These are phyloP conservation scores for Eremochloa ophiuroides DNA, from an alignment of 176 grass and related monocot species.

Conservation along the genomic window DNA sequence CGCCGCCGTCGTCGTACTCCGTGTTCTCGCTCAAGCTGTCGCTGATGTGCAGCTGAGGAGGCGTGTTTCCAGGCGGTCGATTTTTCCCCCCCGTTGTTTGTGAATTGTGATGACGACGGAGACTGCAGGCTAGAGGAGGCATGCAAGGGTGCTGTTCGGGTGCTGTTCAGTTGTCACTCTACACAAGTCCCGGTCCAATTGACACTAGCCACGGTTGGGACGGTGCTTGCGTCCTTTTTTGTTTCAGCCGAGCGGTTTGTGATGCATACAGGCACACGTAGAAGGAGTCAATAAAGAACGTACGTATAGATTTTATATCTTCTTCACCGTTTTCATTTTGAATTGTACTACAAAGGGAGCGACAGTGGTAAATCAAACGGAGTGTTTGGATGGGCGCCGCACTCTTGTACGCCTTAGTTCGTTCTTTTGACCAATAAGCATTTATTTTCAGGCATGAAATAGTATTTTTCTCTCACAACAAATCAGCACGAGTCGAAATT, in stretches of 20 bases:
- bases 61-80: neutral
- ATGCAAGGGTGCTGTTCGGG: neutral
- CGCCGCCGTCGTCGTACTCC: slow-evolving; percentile 34
- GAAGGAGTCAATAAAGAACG: no score
- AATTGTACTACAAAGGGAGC: no score
- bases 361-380: no score
- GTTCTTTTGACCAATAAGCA: no score
- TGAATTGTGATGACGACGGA: neutral
- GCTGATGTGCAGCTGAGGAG: slow-evolving; percentile 68
- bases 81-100: neutral
- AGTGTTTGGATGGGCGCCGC: no score
- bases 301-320: no score
- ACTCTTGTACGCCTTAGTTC: no score
- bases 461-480: no score
- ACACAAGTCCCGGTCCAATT: neutral
- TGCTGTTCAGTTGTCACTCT: neutral
- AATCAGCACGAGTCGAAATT: no score
- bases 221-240: neutral
- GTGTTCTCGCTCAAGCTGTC: slow-evolving; percentile 71
- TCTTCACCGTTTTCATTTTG: no score
- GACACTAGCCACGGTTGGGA: neutral
- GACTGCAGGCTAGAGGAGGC: neutral
- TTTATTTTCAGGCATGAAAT: no score
- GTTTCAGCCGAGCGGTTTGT: neutral
- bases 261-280: neutral